A percentile compares a stretch with the other conserved stretches of the same genome.
phyloP scores from a whole-genome alignment of 2,329 filamentous ascomycete genomes.

The Botrytis cinerea region DNA sequence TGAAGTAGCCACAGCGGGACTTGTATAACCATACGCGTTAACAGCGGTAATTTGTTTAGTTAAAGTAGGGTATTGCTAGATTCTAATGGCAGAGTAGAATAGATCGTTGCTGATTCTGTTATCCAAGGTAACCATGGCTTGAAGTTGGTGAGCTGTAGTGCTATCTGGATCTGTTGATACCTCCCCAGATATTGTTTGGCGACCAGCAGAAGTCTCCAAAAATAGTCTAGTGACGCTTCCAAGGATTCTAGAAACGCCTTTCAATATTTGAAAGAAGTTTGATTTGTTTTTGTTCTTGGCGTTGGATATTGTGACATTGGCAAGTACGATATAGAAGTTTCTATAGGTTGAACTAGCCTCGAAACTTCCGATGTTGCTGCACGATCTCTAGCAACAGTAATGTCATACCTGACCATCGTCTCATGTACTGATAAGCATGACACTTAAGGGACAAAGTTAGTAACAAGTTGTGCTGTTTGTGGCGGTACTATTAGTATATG shows the following conservation, averaged over 20 bases:
- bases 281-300: conserved; percentile 46
- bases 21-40: background rate
- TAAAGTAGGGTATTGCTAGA: background rate
- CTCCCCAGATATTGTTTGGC: conserved; percentile 26
- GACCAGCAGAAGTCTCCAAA: conserved; percentile 43
- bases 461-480: background rate
- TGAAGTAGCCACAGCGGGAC: background rate
- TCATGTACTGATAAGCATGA: conserved; percentile 9
- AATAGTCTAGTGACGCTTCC: conserved; percentile 53
- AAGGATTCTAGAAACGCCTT: conserved; percentile 48
- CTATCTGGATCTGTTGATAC: conserved; percentile 12
- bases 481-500: background rate
- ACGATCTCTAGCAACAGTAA: conserved; percentile 29
- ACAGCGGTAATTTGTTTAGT: background rate
- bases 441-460: background rate
- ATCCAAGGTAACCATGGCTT: conserved; percentile 7
- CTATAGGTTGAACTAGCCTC: background rate
- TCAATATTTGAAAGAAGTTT: conserved; percentile 56
- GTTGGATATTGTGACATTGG: conserved; percentile 51
- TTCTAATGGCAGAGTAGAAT: conserved; percentile 5
- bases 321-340: conserved; percentile 40
- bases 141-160: background rate
- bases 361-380: conserved; percentile 28
- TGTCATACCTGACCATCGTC: background rate
- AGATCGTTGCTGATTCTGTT: conserved; percentile 12